Base-by-base conservation (phyloP, 2,329 filamentous ascomycete species). In the Sporothrix phasma region DNA sequence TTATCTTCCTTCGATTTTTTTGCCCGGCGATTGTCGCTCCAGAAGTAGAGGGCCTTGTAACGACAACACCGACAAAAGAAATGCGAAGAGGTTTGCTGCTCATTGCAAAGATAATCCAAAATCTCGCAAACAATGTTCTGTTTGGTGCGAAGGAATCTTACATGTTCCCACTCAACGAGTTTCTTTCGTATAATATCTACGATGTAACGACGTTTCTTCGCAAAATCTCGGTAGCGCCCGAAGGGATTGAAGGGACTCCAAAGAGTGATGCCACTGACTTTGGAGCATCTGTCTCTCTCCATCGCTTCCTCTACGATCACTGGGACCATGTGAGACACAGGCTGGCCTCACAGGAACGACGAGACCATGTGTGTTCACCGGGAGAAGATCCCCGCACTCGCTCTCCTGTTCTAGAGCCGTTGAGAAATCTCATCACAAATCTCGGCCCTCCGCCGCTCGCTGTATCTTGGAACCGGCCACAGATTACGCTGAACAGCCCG, bases 91-190 rank as follows among this genome's bases (percentile, higher is more conserved):
- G 86, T 3, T 77, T 89, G 5, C 77, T 89, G 34, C 78, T 89
- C 37, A 88, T 89, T 68, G 86, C 87, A 59, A 89, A 89, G 71
- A 83, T 89, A 65, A 82, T 89, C 24, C 87, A 89, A 69, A 88
- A 88, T 69, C 76, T 89, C 41, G 87, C 86, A 41, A 89, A 89
- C 69, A 89, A 89, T 65, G 86, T 88, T 31, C 76, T 88, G 1
- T 89, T 89, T 68, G 86, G 87, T 3, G 84, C 85, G 39, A 89
- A 89, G 72, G 86, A 89, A 70, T 84, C 85, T 3, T 89, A 88
- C 70, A 89, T 89, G 87, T 87, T 84, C 66, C 84, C 86, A 1
- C 74, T 89, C 24, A 88, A 89, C 70, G 81, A 87, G 65, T 89
- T 89, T 66, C 73, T 89, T 24, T 84, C 85, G 0, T 79, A 86